Base-by-base conservation (phyloP, 305 asterid species). In the Euphrasia arctica region DNA sequence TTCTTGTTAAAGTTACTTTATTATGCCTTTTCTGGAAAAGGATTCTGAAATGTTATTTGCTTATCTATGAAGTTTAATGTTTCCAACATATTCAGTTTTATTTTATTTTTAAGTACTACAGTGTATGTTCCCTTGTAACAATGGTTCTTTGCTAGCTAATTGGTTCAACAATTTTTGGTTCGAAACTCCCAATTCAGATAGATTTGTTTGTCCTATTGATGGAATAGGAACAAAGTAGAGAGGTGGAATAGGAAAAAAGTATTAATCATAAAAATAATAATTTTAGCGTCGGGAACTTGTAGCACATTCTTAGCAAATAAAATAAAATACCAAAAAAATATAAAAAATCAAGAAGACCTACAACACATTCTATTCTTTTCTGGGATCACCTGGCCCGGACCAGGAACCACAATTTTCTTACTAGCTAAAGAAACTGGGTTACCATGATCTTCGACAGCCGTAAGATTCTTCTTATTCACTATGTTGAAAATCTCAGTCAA, bases 381-480 rank as follows among this genome's bases (percentile, higher is more conserved):
- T 0, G 96, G 95, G 72, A 89, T 74, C 43, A 86, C 79, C 67
- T 89, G 95, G 7, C 77, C 95, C 0, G 96, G 96, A 12, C 95
- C 96, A 22, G 95, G 96, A 54, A 86, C 48, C 2, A 89, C 12
- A 27, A 89, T 86, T 69, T 89, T 89, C 82, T 89, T 86, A 13
- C 95, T 90, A 41, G 86, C 67, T 61, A 89, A 78, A 36, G 86
- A 71, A 3, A 76, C 79, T 1, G 92, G 75, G 57, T 77, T 83
- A 47, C 86, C 93, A 59, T 77, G 84, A 71, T 83, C 85, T 31
- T 83, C 95, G 9, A 66, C 72, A 0, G 90, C 83, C 4, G 65
- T 78, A 7, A 89, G 96, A 58, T 65, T 89, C 61, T 86, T 89
- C 85, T 73, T 84, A 28, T 81, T 84, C 68, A 86, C 79, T 12